A percentile compares a stretch with the other conserved stretches of the same genome.
phyloP scores from a whole-genome alignment of 306 rosid genomes.

The Calophaca sinica region DNA sequence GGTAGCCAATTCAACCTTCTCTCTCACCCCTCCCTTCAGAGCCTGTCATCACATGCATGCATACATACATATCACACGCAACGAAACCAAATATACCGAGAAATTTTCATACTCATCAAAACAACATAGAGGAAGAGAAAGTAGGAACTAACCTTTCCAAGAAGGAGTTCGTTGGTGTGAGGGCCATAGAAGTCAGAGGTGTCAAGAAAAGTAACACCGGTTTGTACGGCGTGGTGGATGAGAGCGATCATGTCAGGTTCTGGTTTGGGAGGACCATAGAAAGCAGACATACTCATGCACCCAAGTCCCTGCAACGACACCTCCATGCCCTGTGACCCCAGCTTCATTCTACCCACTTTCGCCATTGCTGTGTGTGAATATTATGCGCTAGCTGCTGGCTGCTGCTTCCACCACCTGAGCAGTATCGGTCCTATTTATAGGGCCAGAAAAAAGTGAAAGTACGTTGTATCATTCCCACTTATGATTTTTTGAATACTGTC shows the following conservation, averaged over 20 bases:
- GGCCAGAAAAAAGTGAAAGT: too few relatives aligned
- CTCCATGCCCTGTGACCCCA: slow-evolving; percentile 68
- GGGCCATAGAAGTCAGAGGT: slow-evolving; percentile 72
- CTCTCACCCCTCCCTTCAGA: slow-evolving; percentile 50
- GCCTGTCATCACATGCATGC: slow-evolving; percentile 48
- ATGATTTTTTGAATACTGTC: too few relatives aligned
- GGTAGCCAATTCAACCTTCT: slow-evolving; percentile 65
- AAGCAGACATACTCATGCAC: slow-evolving; percentile 75
- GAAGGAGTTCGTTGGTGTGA: slow-evolving; percentile 65
- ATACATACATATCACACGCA: neutral
- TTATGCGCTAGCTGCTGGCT: neutral
- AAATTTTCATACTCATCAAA: neutral
- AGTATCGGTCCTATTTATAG: too few relatives aligned
- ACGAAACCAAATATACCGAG: neutral
- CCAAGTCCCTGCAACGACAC: slow-evolving; percentile 75
- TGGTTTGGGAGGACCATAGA: slow-evolving; percentile 74
- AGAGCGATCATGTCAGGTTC: slow-evolving; percentile 71
- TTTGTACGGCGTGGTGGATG: slow-evolving; percentile 62
- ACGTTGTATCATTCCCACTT: too few relatives aligned
- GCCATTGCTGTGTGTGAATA: slow-evolving; percentile 43
- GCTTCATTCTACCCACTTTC: slow-evolving; percentile 60
- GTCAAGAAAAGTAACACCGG: slow-evolving; percentile 74
- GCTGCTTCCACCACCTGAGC: too few relatives aligned
- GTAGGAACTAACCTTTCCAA: slow-evolving; percentile 54
- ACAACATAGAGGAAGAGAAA: neutral